A percentile compares a stretch with the other conserved stretches of the same genome.
Conservation (phyloP, 2,329 filamentous ascomycete genomes). For the Aspergillus cejpii region DNA sequence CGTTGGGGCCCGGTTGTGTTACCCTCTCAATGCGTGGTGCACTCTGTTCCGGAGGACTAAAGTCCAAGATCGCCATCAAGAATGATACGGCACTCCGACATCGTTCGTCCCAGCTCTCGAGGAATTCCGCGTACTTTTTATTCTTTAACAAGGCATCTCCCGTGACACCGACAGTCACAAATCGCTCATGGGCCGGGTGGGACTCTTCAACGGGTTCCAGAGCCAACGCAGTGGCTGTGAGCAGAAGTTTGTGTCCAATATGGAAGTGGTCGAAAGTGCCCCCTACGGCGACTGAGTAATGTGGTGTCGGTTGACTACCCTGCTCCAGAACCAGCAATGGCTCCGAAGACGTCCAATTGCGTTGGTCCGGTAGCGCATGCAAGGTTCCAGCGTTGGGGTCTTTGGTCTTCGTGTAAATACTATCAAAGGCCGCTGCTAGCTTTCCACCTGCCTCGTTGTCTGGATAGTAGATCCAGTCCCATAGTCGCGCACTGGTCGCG, state of each 20-base stretch:
- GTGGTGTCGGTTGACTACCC: constrained; percentile 22
- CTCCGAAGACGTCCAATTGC: constrained; percentile 19
- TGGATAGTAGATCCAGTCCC: constrained; percentile 30
- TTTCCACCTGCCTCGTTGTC: constrained; percentile 24
- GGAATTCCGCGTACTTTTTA: constrained; percentile 76
- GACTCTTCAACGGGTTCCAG: constrained; percentile 46
- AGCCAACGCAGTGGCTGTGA: constrained; percentile 76
- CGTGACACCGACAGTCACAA: constrained; percentile 77
- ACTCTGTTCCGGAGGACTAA: constrained; percentile 45
- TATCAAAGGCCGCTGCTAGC: constrained; percentile 32
- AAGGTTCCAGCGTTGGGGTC: constrained; percentile 14
- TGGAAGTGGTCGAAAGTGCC: constrained; percentile 97
- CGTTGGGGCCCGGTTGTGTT: constrained; percentile 35
- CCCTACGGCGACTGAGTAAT: constrained; percentile 68
- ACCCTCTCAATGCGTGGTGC: constrained; percentile 27
- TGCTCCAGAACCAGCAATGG: constrained; percentile 21
- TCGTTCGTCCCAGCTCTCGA: constrained; percentile 74
- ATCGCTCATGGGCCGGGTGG: constrained; percentile 41
- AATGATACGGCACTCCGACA: constrained; percentile 66
- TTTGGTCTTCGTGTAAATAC: constrained; percentile 19
- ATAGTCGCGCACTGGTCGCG: constrained; percentile 33
- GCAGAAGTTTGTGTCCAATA: constrained; percentile 87
- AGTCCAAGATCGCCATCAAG: constrained; percentile 55
- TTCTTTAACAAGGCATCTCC: constrained; percentile 78
- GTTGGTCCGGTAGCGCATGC: constrained; percentile 19